Evolutionary conservation across 2,329 filamentous ascomycete genomes (phyloP).

Genomic region (Hypomyces perniciosus): DNA sequence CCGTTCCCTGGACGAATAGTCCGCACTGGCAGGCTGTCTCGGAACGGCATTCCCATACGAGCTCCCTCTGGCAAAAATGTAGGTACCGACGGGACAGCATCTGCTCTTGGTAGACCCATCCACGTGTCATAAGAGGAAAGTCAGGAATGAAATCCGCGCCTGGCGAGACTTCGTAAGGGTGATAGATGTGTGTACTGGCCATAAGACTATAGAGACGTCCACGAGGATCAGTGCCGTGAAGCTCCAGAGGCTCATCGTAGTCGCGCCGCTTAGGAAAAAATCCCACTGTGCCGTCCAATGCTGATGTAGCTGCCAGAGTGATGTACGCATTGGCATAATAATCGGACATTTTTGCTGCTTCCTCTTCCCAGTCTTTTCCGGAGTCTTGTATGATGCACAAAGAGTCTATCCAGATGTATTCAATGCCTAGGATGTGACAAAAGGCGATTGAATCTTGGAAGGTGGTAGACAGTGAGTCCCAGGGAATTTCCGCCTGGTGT

Average conservation of each 20-base stretch:
- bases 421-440: slow-evolving; percentile 8
- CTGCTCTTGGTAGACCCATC: slow-evolving; percentile 17
- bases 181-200: slow-evolving; percentile 9
- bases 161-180: slow-evolving; percentile 12
- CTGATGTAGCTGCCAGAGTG: slow-evolving; percentile 15
- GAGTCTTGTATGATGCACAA: slow-evolving; percentile 19
- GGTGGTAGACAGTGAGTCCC: slow-evolving; percentile 10
- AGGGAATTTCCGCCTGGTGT: slow-evolving; percentile 12
- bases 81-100: slow-evolving; percentile 15
- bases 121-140: slow-evolving; percentile 13
- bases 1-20: slow-evolving; percentile 1
- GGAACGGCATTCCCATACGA: slow-evolving; percentile 16
- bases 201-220: slow-evolving; percentile 9
- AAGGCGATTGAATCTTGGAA: slow-evolving; percentile 15
- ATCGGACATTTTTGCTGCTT: slow-evolving; percentile 17
- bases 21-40: slow-evolving; percentile 15
- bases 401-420: slow-evolving; percentile 19
- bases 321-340: slow-evolving; percentile 16
- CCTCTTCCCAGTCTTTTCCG: slow-evolving; percentile 15
- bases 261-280: slow-evolving; percentile 4
- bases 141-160: slow-evolving; percentile 1
- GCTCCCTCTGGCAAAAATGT: slow-evolving; percentile 14
- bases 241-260: slow-evolving; percentile 10
- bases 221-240: slow-evolving; percentile 4
- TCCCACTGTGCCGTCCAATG: slow-evolving; percentile 11